Evolutionary conservation across 2,329 filamentous ascomycete genomes (phyloP), one percentile per base, ranked within the genome.

Genomic region (Lachnellula hyalina): DNA sequence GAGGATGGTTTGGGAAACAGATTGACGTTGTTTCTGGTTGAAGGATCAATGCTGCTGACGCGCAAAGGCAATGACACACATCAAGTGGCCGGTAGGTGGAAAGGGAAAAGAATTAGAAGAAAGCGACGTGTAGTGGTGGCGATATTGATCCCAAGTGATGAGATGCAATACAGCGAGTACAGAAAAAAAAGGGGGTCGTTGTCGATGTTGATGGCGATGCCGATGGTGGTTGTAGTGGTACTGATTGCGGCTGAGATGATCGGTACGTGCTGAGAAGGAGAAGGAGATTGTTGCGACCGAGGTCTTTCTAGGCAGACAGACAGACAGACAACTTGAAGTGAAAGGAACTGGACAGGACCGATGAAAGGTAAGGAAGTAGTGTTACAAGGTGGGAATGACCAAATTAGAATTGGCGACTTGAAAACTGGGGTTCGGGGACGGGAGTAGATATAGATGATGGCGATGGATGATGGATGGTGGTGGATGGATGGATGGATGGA

Each of bases 351-450:
- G 40, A 44, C 11, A 47, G 47, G 45, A 23, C 21, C 21, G 45
- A 58, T 60, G 61, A 60, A 61, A 60, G 53, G 47, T 47, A 41
- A 19, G 47, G 35, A 60, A 47, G 56, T 60, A 47, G 55, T 58
- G 57, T 55, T 59, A 60, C 57, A 58, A 40, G 12, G 57, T 46
- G 60, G 19, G 15, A 34, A 23, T 35, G 23, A 48, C 34, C 35
- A 35, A 15, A 23, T 47, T 54, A 15, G 21, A 47, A 19, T 40
- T 40, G 9, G 48, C 47, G 46, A 51, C 46, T 47, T 32, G 8
- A n/a, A 48, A 19, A 9, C 8, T 40, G 36, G 36, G 36, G 5
- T 15, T 34, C n/a, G 47, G 47, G 47, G 32, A 32, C 28, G 57
- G 54, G 49, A 57, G 19, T 47, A 36, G 40, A 47, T 51, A 36